A percentile compares a stretch with the other conserved stretches of the same genome.
Evolutionary conservation across 257 asterid species (phyloP).

Genomic region (Solanum paucissectum): DNA sequence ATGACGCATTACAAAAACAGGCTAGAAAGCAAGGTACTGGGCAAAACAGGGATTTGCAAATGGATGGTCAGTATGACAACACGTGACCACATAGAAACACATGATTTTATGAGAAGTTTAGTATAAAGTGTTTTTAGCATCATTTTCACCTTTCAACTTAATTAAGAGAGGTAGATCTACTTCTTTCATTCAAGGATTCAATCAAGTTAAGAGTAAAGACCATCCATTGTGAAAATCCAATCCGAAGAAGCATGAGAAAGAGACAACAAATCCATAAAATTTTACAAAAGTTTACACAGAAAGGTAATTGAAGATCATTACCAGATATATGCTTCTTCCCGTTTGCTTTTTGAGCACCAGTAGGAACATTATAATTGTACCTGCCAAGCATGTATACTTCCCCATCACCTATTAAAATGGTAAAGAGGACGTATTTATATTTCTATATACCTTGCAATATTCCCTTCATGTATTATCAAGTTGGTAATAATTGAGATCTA

Average conservation of each 20-base stretch:
- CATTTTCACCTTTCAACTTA: not conserved
- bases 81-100: not conserved
- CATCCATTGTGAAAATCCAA: not conserved
- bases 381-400: slow-evolving; percentile 66
- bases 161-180: not conserved
- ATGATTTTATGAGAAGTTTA: not conserved
- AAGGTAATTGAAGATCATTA: slow-evolving; percentile 1
- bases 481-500: not conserved
- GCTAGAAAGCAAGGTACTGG: not conserved
- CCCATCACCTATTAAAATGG: slow-evolving; percentile 28
- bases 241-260: not conserved
- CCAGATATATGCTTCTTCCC: slow-evolving; percentile 14
- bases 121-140: not conserved
- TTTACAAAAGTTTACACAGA: not conserved
- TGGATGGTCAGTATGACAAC: not conserved
- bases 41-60: not conserved
- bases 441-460: not conserved
- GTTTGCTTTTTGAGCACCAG: slow-evolving; percentile 22
- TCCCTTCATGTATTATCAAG: not conserved
- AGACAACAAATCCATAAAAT: not conserved
- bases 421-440: not conserved
- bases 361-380: slow-evolving; percentile 58
- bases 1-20: not conserved
- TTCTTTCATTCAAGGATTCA: not conserved
- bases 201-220: not conserved